Evolutionary conservation across 148 eudicot species (phyloP).

Genomic region (Rhododendron kiyosumense): DNA sequence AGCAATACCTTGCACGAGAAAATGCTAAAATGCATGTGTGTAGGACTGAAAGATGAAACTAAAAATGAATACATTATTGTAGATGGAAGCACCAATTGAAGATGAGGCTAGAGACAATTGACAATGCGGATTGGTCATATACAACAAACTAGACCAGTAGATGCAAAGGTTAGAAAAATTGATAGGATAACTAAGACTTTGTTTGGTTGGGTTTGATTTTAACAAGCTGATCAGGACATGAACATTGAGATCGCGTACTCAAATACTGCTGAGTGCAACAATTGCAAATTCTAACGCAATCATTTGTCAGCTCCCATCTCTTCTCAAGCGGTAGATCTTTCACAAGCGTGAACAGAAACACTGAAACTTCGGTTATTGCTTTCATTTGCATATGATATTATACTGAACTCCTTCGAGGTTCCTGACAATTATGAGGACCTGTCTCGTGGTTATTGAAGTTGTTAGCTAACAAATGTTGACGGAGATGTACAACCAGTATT

Average conservation of each 20-base stretch:
- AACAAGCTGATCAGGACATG: not conserved
- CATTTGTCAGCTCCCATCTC: not conserved
- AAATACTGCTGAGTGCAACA: not conserved
- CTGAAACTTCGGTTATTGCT: not conserved
- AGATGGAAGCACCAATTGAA: no score
- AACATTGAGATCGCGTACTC: not conserved
- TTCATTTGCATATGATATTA: not conserved
- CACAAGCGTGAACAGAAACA: not conserved
- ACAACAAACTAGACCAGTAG: not conserved
- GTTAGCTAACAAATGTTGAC: not conserved
- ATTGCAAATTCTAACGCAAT: not conserved
- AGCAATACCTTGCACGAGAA: not conserved
- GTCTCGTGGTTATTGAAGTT: not conserved
- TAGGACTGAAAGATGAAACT: not conserved
- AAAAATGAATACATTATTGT: no score
- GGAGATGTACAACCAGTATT: not conserved
- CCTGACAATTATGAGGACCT: not conserved
- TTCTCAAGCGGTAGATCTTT: not conserved
- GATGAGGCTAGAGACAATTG: not conserved
- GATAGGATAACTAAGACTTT: not conserved
- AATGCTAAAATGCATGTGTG: not conserved
- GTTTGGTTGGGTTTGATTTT: not conserved
- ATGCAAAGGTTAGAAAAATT: not conserved
- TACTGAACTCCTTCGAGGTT: not conserved
- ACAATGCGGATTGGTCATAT: not conserved